Evolutionary conservation across 1,284 basidiomycete genomes (phyloP), one percentile per base, ranked within the genome.

Genomic region (Sanghuangporus baumii): DNA sequence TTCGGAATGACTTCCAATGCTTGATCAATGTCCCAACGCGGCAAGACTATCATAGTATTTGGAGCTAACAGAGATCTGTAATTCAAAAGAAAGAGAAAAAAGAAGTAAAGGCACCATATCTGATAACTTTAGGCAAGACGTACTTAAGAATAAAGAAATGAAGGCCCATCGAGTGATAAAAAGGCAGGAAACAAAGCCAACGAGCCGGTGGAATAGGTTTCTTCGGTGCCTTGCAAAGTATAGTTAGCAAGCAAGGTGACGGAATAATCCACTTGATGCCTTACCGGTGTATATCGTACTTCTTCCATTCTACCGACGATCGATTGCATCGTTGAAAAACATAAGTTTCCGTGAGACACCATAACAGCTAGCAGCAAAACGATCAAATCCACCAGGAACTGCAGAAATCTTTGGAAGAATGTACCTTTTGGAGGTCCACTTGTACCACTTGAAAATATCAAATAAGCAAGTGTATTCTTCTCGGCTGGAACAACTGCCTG

Each of bases 381-480:
- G 37, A 31, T 64, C 26, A 20, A 41, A 8, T 12, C 20, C 14
- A 4, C 18, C 20, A 23, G 34, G 8, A 36, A 54, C 12, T 5
- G 16, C 31, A 26, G 7, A n/a, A 7, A 31, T 6, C 8, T 2
- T 20, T 12, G 18, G 2, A 20, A 9, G 48, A 43, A 70, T 55
- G 18, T 38, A 87, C 89, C 89, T 80, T 91, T 91, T 0, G 89
- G 89, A 3, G 86, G 73, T 1, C 89, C 89, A 62, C 81, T 89
- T 0, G 89, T 91, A 37, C 89, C 89, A 67, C 89, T 91, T 0
- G 89, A 91, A 69, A 90, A 90, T 0, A 88, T 73, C 1, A 92
- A 74, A 71, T 91, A 89, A 0, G 87, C 89, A 1, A 90, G 73
- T 0, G 87, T 88, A 66, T 86, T 74, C 40, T 75, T 78, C 37